Base-by-base conservation (phyloP, 495 filamentous ascomycete genomes). In the Talaromyces trachyspermus region DNA sequence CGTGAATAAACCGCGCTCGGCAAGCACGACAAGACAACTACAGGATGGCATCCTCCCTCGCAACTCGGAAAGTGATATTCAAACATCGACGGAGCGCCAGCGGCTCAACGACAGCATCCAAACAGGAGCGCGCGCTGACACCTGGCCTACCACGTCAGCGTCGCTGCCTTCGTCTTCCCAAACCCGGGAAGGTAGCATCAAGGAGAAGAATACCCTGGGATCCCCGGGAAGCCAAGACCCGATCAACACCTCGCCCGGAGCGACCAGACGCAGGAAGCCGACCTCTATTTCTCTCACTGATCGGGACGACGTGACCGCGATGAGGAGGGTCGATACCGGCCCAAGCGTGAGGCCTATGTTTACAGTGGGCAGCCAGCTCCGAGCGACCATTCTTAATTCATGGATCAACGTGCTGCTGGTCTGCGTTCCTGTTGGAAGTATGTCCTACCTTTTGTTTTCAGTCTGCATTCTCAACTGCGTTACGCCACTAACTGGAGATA, bases 391-490 rank as follows among this genome's bases (percentile, higher is more conserved):
- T 4, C 76, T 94, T 53, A 79, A 80, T 52, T 89, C 85, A 1
- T 91, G 85, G 78, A 83, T 95, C 56, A 95, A 95, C 57, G 51
- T 95, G 10, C 63, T 95, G 11, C 57, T 95, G n/a, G 26, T 95
- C 12, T 80, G 83, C 32, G 88, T 83, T 7, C 89, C 89, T 5
- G 77, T 78, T 10, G 89, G 89, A 52, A 73, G 63, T 68, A 54
- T 50, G 64, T 57, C n/a, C n/a, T n/a, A n/a, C n/a, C n/a, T n/a
- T n/a, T n/a, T n/a, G n/a, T n/a, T n/a, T n/a, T 24, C 2, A 42
- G 4, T 22, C 35, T 9, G 17, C 3, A 1, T 4, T 35, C 14
- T 46, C 9, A 36, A 30, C 5, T 22, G 7, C 3, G n/a, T 12
- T 8, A 42, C 25, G 8, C 23, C 17, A 19, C 33, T 46, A 24